Evolutionary conservation across 129 eudicot genomes (phyloP), one percentile per base, ranked within the genome.

Genomic region (Pittosporum tobira): DNA sequence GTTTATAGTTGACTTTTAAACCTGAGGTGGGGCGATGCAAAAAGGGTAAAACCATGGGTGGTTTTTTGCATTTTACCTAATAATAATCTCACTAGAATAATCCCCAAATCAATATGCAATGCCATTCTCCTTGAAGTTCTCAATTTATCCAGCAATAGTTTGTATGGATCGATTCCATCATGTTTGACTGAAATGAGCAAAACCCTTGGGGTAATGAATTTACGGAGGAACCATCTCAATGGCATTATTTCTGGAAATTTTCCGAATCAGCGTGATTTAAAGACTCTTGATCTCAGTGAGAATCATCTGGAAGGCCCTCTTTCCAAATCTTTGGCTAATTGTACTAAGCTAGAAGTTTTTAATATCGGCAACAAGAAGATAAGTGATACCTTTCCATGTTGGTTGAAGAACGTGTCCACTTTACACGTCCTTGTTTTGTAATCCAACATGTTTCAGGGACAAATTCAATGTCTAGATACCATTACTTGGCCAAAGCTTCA

Each of bases 21-120:
- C n/a, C n/a, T n/a, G n/a, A n/a, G n/a, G n/a, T n/a, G n/a, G n/a
- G n/a, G n/a, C n/a, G n/a, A n/a, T n/a, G n/a, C n/a, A n/a, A n/a
- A n/a, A n/a, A n/a, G n/a, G n/a, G n/a, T n/a, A n/a, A n/a, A n/a
- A n/a, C n/a, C n/a, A n/a, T n/a, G n/a, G 73, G 6, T n/a, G n/a
- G n/a, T n/a, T n/a, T n/a, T n/a, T n/a, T n/a, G n/a, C n/a, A n/a
- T n/a, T n/a, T n/a, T n/a, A n/a, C n/a, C n/a, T n/a, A 52, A 77
- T 37, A 82, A 82, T 68, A 67, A 49, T 21, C 28, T 76, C 40
- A 48, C 15, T 12, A 76, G 76, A 14, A 30, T n/a, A 6, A 63
- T 78, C 40, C 85, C 85, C 19, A 2, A 20, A 16, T 79, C 85
- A 0, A 54, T 83, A 58, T 65, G 78, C 75, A 79, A 59, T 29